A percentile compares a stretch with the other conserved stretches of the same genome.
Conservation (phyloP, 106 monocot genomes). For the Alisma plantagoaquatica region DNA sequence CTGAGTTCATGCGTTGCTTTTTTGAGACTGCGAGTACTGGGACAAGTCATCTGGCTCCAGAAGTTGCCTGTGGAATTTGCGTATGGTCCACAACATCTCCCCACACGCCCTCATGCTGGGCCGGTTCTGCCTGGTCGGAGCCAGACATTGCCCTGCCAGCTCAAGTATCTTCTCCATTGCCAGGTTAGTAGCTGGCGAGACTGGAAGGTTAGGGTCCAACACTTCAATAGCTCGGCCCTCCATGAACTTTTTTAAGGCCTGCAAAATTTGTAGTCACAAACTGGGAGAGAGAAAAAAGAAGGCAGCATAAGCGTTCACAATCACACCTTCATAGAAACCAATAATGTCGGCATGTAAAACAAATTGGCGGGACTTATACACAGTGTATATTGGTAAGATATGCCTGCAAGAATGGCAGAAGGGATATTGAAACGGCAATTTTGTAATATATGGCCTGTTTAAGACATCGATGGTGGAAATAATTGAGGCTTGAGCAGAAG, state of each 20-base stretch:
- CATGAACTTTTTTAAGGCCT: slow-evolving; percentile 24
- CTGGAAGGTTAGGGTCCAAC: slow-evolving; percentile 20
- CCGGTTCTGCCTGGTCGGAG: slow-evolving; percentile 18
- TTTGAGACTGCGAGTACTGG: slow-evolving; percentile 1
- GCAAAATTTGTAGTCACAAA: slow-evolving; percentile 5
- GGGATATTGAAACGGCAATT: too few species aligned
- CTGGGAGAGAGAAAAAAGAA: not conserved
- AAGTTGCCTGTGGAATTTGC: slow-evolving; percentile 28
- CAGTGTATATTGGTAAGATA: not conserved
- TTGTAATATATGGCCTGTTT: too few species aligned
- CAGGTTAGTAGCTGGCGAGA: slow-evolving; percentile 17
- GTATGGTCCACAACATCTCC: slow-evolving; percentile 32
- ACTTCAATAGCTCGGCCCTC: slow-evolving; percentile 8
- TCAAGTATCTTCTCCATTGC: slow-evolving; percentile 26
- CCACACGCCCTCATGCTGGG: slow-evolving; percentile 31
- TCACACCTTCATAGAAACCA: not conserved
- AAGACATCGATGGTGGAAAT: too few species aligned
- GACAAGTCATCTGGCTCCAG: slow-evolving; percentile 5
- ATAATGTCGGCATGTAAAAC: not conserved
- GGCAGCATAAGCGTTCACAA: not conserved
- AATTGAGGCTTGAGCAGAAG: too few species aligned
- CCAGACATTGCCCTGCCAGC: slow-evolving; percentile 18
- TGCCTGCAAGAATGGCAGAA: too few species aligned
- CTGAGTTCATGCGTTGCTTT: not conserved
- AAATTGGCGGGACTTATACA: not conserved